phyloP scores from a whole-genome alignment of 495 filamentous ascomycete genomes.

The Aspergillus sclerotiicarbonarius region DNA sequence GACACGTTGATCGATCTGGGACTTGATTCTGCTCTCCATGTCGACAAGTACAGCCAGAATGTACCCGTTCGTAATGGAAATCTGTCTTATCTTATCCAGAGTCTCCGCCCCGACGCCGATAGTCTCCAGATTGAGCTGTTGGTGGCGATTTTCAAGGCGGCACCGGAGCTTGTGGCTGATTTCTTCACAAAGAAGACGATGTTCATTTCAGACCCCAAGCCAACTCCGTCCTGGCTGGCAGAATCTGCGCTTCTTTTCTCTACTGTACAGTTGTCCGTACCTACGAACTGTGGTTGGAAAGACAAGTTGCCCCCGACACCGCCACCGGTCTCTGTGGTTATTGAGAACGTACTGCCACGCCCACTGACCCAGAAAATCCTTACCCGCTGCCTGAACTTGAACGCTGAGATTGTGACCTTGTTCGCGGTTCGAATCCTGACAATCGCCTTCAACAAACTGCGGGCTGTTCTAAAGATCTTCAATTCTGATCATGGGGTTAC shows the following conservation, averaged over 20 bases:
- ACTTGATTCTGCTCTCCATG: constrained; percentile 63
- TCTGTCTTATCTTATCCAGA: constrained; percentile 71
- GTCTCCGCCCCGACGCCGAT: constrained; percentile 80
- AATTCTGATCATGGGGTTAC: constrained; percentile 35
- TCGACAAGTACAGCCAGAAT: constrained; percentile 60
- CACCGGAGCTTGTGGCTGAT: constrained; percentile 79
- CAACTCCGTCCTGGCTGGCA: constrained; percentile 89
- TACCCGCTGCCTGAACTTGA: constrained; percentile 72
- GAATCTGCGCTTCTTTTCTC: constrained; percentile 86
- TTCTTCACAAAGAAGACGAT: constrained; percentile 78
- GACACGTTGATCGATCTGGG: constrained; percentile 61
- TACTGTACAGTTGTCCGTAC: constrained; percentile 68
- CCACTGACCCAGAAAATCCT: constrained; percentile 75
- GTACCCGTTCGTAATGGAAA: constrained; percentile 73
- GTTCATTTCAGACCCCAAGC: constrained; percentile 87
- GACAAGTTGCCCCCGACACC: constrained; percentile 54
- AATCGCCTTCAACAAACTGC: constrained; percentile 75
- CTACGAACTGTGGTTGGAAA: constrained; percentile 64
- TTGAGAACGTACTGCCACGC: constrained; percentile 85
- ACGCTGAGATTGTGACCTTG: constrained; percentile 70
- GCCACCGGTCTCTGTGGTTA: constrained; percentile 68
- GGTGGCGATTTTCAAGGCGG: constrained; percentile 71
- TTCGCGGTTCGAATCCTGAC: constrained; percentile 78
- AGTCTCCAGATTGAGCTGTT: constrained; percentile 78
- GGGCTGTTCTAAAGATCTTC: constrained; percentile 47